Evolutionary conservation across 2,329 filamentous ascomycete genomes (phyloP).

Genomic region (Aureobasidium sp.): DNA sequence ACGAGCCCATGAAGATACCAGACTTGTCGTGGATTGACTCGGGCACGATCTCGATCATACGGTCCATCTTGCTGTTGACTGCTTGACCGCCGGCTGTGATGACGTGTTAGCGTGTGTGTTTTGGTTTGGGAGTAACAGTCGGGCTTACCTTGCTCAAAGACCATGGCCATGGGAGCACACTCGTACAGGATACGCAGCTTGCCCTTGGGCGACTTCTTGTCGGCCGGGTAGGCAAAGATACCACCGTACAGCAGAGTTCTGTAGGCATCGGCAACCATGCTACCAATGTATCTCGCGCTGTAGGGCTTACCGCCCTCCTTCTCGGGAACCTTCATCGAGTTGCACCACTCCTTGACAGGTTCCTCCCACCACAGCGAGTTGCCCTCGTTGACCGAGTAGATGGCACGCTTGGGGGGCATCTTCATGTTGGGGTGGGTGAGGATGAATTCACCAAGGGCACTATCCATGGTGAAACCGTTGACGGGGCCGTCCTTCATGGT

Average conservation of each 20-base stretch:
- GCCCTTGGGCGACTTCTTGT: slow-evolving; percentile 97
- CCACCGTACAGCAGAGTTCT: slow-evolving; percentile 91
- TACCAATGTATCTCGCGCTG: slow-evolving; percentile 89
- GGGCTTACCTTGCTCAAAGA: slow-evolving; percentile 92
- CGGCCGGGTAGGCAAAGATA: slow-evolving; percentile 94
- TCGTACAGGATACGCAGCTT: slow-evolving; percentile 97
- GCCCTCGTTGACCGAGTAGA: slow-evolving; percentile 98
- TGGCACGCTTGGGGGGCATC: slow-evolving; percentile 70
- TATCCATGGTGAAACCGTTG: slow-evolving; percentile 97
- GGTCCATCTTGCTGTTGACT: slow-evolving; percentile 80
- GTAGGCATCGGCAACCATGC: slow-evolving; percentile 98
- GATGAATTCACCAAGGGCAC: slow-evolving; percentile 96
- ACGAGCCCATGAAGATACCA: slow-evolving; percentile 93
- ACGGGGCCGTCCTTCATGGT: slow-evolving; percentile 90
- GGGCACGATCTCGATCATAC: slow-evolving; percentile 83
- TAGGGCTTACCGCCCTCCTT: slow-evolving; percentile 74
- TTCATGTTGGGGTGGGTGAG: slow-evolving; percentile 92
- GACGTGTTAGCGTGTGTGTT: slow-evolving; percentile 10
- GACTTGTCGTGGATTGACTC: slow-evolving; percentile 92
- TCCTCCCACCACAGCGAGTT: slow-evolving; percentile 97
- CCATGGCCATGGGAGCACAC: slow-evolving; percentile 97
- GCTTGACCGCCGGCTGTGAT: slow-evolving; percentile 77
- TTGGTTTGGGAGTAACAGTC: slow-evolving; percentile 22
- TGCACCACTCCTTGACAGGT: slow-evolving; percentile 77
- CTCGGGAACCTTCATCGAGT: slow-evolving; percentile 75